Conservation (phyloP, 2,329 filamentous ascomycete genomes). For the Xylaria sp. region DNA sequence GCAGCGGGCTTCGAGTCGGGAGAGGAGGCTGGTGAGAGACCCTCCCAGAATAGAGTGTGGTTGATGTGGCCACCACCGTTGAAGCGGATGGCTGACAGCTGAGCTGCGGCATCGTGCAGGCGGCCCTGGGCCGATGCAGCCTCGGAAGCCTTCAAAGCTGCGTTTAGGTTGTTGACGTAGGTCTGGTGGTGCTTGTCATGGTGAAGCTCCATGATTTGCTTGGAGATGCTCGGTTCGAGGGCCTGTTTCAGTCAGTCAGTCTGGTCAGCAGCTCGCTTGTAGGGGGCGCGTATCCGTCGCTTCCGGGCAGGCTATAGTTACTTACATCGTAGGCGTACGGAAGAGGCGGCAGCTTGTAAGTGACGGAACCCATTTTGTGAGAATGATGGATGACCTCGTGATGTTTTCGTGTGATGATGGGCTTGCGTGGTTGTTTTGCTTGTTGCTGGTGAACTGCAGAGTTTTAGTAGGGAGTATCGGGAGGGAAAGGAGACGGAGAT, state of each 20-base stretch:
- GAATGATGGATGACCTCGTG: background rate
- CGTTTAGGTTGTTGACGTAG: conserved; percentile 72
- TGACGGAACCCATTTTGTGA: conserved; percentile 36
- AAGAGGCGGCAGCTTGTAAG: conserved; percentile 58
- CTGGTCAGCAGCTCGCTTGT: too few species aligned
- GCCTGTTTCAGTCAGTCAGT: conserved; percentile 41
- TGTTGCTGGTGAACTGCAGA: background rate
- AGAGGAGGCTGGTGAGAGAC: conserved; percentile 59
- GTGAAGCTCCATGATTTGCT: conserved; percentile 76
- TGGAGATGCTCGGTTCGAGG: conserved; percentile 67
- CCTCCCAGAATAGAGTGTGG: conserved; percentile 89
- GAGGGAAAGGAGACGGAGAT: background rate
- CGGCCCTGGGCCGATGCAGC: conserved; percentile 50
- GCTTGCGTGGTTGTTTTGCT: background rate
- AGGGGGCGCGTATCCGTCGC: too few species aligned
- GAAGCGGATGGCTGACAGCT: conserved; percentile 72
- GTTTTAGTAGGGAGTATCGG: background rate
- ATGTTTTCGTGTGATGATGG: background rate
- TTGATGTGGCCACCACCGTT: conserved; percentile 92
- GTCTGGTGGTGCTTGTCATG: conserved; percentile 75
- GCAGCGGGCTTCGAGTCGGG: conserved; percentile 50
- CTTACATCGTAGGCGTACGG: conserved; percentile 67
- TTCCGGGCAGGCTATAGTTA: conserved; percentile 9
- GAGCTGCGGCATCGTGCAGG: conserved; percentile 54
- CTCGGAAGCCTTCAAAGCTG: conserved; percentile 55